Evolutionary conservation across 768 basidiomycete species (phyloP).

Genomic region (Termitomyces heimii): DNA sequence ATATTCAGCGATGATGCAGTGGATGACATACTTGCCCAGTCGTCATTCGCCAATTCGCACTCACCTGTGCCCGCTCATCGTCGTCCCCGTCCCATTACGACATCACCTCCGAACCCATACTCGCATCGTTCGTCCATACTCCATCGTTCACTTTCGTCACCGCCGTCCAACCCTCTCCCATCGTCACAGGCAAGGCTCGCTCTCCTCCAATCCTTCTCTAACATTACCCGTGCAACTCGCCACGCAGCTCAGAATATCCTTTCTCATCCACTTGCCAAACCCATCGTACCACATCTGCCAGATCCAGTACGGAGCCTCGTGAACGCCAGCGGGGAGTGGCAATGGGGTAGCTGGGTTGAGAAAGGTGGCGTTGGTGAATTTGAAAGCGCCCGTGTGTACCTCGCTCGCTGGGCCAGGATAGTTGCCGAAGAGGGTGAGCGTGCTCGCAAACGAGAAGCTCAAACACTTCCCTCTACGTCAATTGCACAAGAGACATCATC

Average conservation of each 20-base stretch:
- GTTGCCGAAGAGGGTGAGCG: slow-evolving; percentile 98
- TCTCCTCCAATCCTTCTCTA: slow-evolving; percentile 90
- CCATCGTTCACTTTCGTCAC: slow-evolving; percentile 68
- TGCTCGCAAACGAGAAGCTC: slow-evolving; percentile 75
- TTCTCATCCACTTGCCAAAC: slow-evolving; percentile 92
- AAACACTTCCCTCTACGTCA: slow-evolving; percentile 50
- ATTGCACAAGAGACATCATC: slow-evolving; percentile 63
- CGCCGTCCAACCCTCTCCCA: slow-evolving; percentile 43
- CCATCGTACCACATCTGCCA: slow-evolving; percentile 93
- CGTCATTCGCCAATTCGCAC: slow-evolving; percentile 68
- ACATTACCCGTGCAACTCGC: slow-evolving; percentile 87
- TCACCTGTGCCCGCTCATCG: slow-evolving; percentile 84
- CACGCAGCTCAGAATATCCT: slow-evolving; percentile 94
- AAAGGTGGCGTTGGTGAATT: slow-evolving; percentile 93
- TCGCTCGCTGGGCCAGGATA: slow-evolving; percentile 94
- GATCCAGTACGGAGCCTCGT: slow-evolving; percentile 91
- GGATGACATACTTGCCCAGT: slow-evolving; percentile 79
- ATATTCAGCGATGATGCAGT: slow-evolving; percentile 84
- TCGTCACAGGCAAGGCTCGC: slow-evolving; percentile 72
- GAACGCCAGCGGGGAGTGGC: slow-evolving; percentile 83
- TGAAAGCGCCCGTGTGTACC: slow-evolving; percentile 92
- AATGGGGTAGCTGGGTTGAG: slow-evolving; percentile 93
- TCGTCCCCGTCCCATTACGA: slow-evolving; percentile 60
- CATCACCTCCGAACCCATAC: slow-evolving; percentile 44
- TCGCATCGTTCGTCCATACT: slow-evolving; percentile 69